Evolutionary conservation across 495 filamentous ascomycete genomes (phyloP).

Genomic region (Thermochaetoides thermophila): DNA sequence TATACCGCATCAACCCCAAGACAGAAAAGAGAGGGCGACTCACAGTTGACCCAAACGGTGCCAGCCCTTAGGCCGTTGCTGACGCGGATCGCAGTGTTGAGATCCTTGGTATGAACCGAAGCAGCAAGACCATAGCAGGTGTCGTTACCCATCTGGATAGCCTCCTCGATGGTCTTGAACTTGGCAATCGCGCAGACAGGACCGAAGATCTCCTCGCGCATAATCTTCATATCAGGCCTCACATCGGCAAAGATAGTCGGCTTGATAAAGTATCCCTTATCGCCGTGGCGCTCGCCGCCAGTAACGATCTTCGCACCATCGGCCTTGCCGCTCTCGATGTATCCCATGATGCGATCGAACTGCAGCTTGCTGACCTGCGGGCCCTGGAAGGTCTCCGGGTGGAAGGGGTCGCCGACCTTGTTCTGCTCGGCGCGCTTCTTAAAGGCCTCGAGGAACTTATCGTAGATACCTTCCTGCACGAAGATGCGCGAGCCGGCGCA

Average conservation of each 20-base stretch:
- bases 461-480: constrained; percentile 91
- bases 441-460: constrained; percentile 81
- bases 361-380: constrained; percentile 91
- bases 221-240: constrained; percentile 85
- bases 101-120: constrained; percentile 80
- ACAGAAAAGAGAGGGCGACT: constrained; percentile 5
- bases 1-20: neutral
- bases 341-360: constrained; percentile 95
- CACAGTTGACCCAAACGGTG: constrained; percentile 95
- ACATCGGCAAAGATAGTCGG: constrained; percentile 94
- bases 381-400: constrained; percentile 81
- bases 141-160: constrained; percentile 66
- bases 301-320: constrained; percentile 71
- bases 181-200: constrained; percentile 89
- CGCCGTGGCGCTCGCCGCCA: constrained; percentile 79
- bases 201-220: constrained; percentile 97
- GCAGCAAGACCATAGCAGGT: constrained; percentile 79
- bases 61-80: constrained; percentile 70
- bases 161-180: constrained; percentile 81
- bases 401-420: constrained; percentile 87
- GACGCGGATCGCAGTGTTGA: constrained; percentile 87
- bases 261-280: constrained; percentile 93
- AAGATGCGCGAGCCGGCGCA: constrained; percentile 92
- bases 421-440: constrained; percentile 73
- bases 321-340: constrained; percentile 83